Conservation (phyloP, 768 basidiomycete species). For the Auriscalpium microsporum region DNA sequence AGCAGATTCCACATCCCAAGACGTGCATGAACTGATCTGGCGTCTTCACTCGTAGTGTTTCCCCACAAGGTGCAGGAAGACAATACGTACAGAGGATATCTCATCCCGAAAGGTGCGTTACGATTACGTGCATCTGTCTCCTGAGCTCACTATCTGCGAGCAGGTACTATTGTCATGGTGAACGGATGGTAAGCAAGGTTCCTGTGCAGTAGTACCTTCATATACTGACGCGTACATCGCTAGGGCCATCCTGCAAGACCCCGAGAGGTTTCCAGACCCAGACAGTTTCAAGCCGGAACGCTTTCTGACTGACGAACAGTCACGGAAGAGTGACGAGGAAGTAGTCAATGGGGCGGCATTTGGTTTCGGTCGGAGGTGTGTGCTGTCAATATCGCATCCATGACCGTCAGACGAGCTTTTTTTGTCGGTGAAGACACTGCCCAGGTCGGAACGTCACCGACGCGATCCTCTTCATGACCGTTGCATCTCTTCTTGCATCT, state of each 20-base stretch:
- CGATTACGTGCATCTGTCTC: background rate
- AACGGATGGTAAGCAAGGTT: background rate
- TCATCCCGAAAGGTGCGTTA: conserved; percentile 7
- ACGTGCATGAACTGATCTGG: too few relatives aligned
- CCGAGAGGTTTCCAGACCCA: conserved; percentile 2
- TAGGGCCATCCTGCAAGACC: conserved; percentile 2
- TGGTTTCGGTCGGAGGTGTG: too few relatives aligned
- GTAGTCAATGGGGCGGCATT: too few relatives aligned
- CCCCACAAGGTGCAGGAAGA: conserved; percentile 3
- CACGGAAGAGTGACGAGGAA: too few relatives aligned
- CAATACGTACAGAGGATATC: conserved; percentile 1
- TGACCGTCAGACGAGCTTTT: background rate
- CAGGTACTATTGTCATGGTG: background rate
- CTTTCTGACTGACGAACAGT: too few relatives aligned
- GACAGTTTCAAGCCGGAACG: conserved; percentile 1
- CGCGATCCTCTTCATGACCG: conserved; percentile 1
- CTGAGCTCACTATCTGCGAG: background rate
- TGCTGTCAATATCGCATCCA: too few relatives aligned
- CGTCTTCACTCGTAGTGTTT: background rate
- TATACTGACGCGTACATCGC: too few relatives aligned
- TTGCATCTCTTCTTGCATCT: background rate
- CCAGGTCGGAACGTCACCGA: conserved; percentile 6
- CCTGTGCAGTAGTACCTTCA: too few relatives aligned
- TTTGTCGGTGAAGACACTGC: conserved; percentile 2
- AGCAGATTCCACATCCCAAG: too few relatives aligned